Evolutionary conservation across 2,329 filamentous ascomycete species (phyloP).

Genomic region (Cladosporium velox): DNA sequence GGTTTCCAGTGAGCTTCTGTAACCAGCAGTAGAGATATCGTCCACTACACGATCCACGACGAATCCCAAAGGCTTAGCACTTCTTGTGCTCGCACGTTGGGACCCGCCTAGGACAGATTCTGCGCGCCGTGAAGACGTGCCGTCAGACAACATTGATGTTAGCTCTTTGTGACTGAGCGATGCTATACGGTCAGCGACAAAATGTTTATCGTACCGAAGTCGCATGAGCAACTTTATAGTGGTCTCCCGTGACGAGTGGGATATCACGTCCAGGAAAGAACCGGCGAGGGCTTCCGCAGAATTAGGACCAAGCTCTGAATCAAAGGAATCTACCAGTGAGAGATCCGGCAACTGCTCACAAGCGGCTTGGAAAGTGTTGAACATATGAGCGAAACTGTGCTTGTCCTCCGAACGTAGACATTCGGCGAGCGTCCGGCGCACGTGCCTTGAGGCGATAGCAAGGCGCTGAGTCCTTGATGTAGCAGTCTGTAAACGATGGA

Average conservation of each 20-base stretch:
- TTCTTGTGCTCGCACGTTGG: constrained; percentile 50
- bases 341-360: constrained; percentile 42
- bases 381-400: constrained; percentile 71
- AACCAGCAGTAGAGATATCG: constrained; percentile 28
- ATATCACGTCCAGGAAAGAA: constrained; percentile 65
- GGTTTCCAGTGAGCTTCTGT: constrained; percentile 33
- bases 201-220: constrained; percentile 83
- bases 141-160: constrained; percentile 72
- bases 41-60: constrained; percentile 34
- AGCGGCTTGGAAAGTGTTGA: constrained; percentile 77
- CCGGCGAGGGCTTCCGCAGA: neutral
- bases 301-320: neutral
- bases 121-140: constrained; percentile 75
- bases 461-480: constrained; percentile 70
- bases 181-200: constrained; percentile 79
- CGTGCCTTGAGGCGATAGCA: constrained; percentile 34
- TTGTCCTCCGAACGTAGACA: constrained; percentile 78
- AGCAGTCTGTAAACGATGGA: constrained; percentile 73
- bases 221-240: constrained; percentile 78
- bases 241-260: constrained; percentile 70
- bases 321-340: neutral
- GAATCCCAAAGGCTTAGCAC: constrained; percentile 32
- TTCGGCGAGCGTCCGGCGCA: constrained; percentile 74
- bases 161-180: constrained; percentile 76
- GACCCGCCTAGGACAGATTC: constrained; percentile 74